Conservation (phyloP, 106 monocot species). For the Xerophyta viscosa region DNA sequence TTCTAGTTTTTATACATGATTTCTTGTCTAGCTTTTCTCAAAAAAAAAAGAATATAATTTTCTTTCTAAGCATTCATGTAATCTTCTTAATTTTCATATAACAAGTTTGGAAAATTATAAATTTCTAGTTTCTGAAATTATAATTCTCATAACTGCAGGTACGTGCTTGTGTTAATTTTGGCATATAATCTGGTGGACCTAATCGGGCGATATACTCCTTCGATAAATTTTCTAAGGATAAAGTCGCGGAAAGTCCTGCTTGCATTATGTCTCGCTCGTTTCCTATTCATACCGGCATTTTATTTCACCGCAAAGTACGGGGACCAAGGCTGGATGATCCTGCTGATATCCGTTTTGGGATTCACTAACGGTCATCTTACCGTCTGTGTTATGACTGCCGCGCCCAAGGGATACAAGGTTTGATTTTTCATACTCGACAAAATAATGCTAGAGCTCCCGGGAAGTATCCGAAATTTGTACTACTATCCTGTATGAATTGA, state of each 20-base stretch:
- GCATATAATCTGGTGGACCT: slow-evolving; percentile 81
- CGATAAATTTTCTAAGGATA: slow-evolving; percentile 34
- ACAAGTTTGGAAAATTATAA: neutral
- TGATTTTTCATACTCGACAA: neutral
- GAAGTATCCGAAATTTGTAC: too few relatives aligned
- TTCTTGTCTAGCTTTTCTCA: too few relatives aligned
- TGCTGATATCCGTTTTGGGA: slow-evolving; percentile 72
- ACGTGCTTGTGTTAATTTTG: slow-evolving; percentile 71
- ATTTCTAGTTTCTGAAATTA: neutral
- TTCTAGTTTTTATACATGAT: too few relatives aligned
- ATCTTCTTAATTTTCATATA: neutral
- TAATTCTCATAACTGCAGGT: slow-evolving; percentile 29
- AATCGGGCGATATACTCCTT: slow-evolving; percentile 64
- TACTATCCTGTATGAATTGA: too few relatives aligned
- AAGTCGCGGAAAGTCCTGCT: slow-evolving; percentile 48
- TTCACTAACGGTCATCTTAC: slow-evolving; percentile 72
- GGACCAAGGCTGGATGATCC: slow-evolving; percentile 72
- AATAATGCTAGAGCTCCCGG: too few relatives aligned
- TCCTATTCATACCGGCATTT: slow-evolving; percentile 76
- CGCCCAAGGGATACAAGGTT: slow-evolving; percentile 84
- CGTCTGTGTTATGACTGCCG: slow-evolving; percentile 50
- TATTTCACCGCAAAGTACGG: slow-evolving; percentile 82
- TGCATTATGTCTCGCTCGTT: slow-evolving; percentile 34
- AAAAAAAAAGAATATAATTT: neutral
- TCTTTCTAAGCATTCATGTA: neutral